Evolutionary conservation across 345 rosid species (phyloP), one percentile per base, ranked within the genome.

Genomic region (Melaleuca alternifolia): DNA sequence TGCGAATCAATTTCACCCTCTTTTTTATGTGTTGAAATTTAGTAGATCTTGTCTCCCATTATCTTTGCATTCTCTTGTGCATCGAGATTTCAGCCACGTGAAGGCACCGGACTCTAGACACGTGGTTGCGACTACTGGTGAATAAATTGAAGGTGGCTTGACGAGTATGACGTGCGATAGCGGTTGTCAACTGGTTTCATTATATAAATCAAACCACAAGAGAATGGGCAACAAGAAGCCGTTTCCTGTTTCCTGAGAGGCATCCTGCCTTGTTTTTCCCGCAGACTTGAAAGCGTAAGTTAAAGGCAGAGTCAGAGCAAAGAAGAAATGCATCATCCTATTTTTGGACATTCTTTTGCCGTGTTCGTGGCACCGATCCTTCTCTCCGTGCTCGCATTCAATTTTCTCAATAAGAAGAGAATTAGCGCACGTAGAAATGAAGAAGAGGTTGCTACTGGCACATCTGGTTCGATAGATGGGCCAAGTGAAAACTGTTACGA

Each of bases 91-190:
- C 18, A 6, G 1, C 37, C 20, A 7, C 20, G 0, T 0, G 20
- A n/a, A 61, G 5, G 37, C 20, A n/a, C 6, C 6, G 10, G 0
- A 1, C 10, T n/a, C 8, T n/a, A 6, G n/a, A 18, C 37, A 2
- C 37, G 4, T 2, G 37, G 18, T 61, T 41, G 41, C 41, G 41
- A 41, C 4, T 41, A 2, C 41, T 4, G 41, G 41, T 41, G 41
- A 41, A 41, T 41, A 4, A 41, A 41, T 41, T 41, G 4, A 2
- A 41, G 2, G 41, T 41, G 41, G 41, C 41, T 41, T 0, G 30
- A 24, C 62, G 10, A 24, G 62, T 28, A 10, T 56, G 28, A 56
- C 28, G 7, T 56, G 61, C 3, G 13, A 56, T 56, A 10, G 12
- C 5, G 11, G 46, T 57, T 28, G 75, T 37, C 44, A 62, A 1